These are phyloP conservation scores for Eruca vesicaria DNA, from an alignment of 441 rosid genomes.

Conservation along the genomic window DNA sequence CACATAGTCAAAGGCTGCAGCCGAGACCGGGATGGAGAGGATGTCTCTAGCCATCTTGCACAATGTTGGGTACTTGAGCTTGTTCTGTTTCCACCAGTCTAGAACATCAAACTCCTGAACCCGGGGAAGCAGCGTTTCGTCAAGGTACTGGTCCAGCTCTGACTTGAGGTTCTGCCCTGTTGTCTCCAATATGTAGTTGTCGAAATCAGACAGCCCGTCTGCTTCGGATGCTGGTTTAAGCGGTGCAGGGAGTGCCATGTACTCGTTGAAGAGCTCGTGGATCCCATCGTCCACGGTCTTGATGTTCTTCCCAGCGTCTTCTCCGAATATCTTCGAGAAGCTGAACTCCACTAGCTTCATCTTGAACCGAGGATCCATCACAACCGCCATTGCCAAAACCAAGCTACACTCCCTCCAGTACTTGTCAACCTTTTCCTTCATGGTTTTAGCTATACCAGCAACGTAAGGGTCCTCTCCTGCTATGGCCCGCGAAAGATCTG, in stretches of 20 bases:
- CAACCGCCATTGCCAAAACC: conserved; percentile 71
- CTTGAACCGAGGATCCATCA: conserved; percentile 95
- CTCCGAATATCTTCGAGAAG: conserved; percentile 74
- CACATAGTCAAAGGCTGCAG: conserved; percentile 54
- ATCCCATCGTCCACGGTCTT: conserved; percentile 76
- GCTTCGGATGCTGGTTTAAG: conserved; percentile 54
- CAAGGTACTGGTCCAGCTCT: conserved; percentile 82
- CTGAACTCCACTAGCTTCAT: conserved; percentile 94
- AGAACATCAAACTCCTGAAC: conserved; percentile 70
- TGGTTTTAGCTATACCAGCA: conserved; percentile 43
- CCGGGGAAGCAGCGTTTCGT: conserved; percentile 73
- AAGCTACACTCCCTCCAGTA: conserved; percentile 85
- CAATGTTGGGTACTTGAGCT: conserved; percentile 75
- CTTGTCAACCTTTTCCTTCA: conserved; percentile 55
- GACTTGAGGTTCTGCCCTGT: conserved; percentile 64
- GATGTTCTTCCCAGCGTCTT: conserved; percentile 59
- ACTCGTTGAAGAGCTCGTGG: conserved; percentile 76
- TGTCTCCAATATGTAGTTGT: conserved; percentile 77
- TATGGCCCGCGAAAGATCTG: conserved; percentile 58
- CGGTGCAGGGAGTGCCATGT: conserved; percentile 59
- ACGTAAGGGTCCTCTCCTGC: conserved; percentile 57
- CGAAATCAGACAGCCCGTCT: conserved; percentile 75
- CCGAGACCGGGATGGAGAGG: conserved; percentile 59
- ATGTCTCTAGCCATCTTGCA: conserved; percentile 86
- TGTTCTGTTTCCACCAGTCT: conserved; percentile 90